phyloP scores from a whole-genome alignment of 805 yeast genomes.

The Metschnikowia lachancei region DNA sequence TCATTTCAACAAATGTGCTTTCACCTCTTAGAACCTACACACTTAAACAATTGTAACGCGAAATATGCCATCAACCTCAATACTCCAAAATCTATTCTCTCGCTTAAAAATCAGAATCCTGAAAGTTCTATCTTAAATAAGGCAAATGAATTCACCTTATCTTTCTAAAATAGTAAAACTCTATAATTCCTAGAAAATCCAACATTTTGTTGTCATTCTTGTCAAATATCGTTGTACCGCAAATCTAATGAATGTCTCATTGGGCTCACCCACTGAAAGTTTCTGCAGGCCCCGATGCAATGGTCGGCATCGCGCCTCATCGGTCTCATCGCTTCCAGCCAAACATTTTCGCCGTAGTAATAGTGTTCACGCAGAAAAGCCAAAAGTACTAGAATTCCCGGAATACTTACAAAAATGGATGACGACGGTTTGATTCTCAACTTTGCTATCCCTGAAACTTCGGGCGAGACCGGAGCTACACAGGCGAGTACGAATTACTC shows the following conservation, averaged over 20 bases:
- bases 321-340: slow-evolving; percentile 3
- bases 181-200: no score
- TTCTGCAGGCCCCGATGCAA: neutral
- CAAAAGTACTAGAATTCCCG: neutral
- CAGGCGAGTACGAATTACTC: slow-evolving; percentile 18
- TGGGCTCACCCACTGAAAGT: neutral
- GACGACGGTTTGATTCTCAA: slow-evolving; percentile 79
- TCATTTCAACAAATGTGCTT: no score
- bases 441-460: slow-evolving; percentile 49
- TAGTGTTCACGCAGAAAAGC: neutral
- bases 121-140: no score
- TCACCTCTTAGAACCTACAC: no score
- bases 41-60: no score
- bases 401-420: slow-evolving; percentile 22
- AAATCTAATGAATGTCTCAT: neutral
- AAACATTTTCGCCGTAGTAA: neutral
- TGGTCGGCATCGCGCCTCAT: slow-evolving; percentile 6
- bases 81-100: no score
- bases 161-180: no score
- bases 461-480: slow-evolving; percentile 23
- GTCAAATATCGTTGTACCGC: neutral
- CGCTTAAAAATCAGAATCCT: no score
- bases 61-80: no score
- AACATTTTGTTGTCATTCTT: no score
- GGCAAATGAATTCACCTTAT: no score